These are phyloP conservation scores for Beauveria varroae DNA, from an alignment of 2,329 filamentous ascomycete species.

Conservation along the genomic window DNA sequence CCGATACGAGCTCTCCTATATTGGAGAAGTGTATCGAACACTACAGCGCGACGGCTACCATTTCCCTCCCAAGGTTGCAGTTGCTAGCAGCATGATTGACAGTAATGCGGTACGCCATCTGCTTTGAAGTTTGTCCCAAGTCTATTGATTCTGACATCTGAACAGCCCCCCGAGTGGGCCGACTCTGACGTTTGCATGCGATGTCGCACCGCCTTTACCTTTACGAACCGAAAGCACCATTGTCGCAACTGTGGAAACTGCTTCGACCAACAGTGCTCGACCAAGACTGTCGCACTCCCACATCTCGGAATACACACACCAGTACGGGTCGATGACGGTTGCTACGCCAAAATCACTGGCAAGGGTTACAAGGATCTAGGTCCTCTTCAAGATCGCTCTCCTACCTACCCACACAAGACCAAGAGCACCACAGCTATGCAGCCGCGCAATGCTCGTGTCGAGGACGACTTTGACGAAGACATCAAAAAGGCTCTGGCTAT, in stretches of 20 bases:
- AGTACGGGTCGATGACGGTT: conserved; percentile 93
- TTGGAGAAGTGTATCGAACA: conserved; percentile 77
- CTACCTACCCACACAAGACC: conserved; percentile 52
- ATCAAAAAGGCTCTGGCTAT: conserved; percentile 89
- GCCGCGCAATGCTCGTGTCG: conserved; percentile 77
- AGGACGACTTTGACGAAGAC: conserved; percentile 91
- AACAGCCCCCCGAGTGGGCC: conserved; percentile 86
- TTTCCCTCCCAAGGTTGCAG: conserved; percentile 79
- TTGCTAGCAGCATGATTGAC: conserved; percentile 96
- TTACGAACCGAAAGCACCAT: conserved; percentile 97
- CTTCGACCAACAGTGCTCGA: conserved; percentile 91
- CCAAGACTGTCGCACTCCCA: conserved; percentile 78
- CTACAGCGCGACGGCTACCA: conserved; percentile 79
- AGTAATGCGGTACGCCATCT: conserved; percentile 65
- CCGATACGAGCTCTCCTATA: conserved; percentile 74
- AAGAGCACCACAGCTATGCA: conserved; percentile 68
- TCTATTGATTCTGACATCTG: not conserved
- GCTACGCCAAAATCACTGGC: conserved; percentile 80
- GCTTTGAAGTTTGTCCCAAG: not conserved
- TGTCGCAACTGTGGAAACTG: conserved; percentile 97
- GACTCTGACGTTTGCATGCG: conserved; percentile 99
- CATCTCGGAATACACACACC: conserved; percentile 88
- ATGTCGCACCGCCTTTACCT: conserved; percentile 89
- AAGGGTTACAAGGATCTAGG: conserved; percentile 40
- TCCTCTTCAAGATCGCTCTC: conserved; percentile 42